A percentile compares a stretch with the other conserved stretches of the same genome.
Conservation (phyloP, 2,329 filamentous ascomycete species). For the Fusarium subtropicale region DNA sequence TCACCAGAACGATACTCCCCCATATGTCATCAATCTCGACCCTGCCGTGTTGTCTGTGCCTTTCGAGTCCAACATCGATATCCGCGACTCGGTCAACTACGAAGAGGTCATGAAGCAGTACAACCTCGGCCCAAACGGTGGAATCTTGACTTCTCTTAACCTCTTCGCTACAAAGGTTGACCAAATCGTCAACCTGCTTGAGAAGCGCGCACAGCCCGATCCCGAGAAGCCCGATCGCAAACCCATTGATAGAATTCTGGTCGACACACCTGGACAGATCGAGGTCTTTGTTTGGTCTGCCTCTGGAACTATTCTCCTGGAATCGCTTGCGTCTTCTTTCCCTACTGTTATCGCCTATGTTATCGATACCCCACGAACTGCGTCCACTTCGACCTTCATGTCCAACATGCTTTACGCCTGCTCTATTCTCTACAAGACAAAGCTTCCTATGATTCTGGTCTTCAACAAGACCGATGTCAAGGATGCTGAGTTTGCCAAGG, state of each 20-base stretch:
- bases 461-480: conserved; percentile 99
- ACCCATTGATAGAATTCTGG: conserved; percentile 83
- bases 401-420: conserved; percentile 99
- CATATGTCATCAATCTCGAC: conserved; percentile 97
- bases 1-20: conserved; percentile 80
- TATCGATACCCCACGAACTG: conserved; percentile 94
- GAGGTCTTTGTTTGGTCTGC: conserved; percentile 99
- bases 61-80: conserved; percentile 98
- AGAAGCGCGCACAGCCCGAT: conserved; percentile 82
- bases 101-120: conserved; percentile 99
- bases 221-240: conserved; percentile 69
- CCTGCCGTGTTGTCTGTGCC: conserved; percentile 93
- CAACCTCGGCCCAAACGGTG: conserved; percentile 96
- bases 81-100: conserved; percentile 98
- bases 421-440: conserved; percentile 98
- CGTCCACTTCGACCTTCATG: conserved; percentile 97
- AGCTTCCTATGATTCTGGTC: conserved; percentile 96
- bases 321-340: conserved; percentile 91
- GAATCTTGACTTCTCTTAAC: conserved; percentile 94
- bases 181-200: conserved; percentile 87
- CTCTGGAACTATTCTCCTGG: conserved; percentile 91
- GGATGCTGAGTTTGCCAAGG: conserved; percentile 89
- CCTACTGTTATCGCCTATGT: conserved; percentile 98
- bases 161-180: conserved; percentile 98
- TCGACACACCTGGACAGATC: conserved; percentile 97